Percentiles rank a stretch among this genome's conserved stretches.
These are phyloP conservation scores for Mycena belliarum DNA, from an alignment of 768 basidiomycete genomes.

Conservation along the genomic window DNA sequence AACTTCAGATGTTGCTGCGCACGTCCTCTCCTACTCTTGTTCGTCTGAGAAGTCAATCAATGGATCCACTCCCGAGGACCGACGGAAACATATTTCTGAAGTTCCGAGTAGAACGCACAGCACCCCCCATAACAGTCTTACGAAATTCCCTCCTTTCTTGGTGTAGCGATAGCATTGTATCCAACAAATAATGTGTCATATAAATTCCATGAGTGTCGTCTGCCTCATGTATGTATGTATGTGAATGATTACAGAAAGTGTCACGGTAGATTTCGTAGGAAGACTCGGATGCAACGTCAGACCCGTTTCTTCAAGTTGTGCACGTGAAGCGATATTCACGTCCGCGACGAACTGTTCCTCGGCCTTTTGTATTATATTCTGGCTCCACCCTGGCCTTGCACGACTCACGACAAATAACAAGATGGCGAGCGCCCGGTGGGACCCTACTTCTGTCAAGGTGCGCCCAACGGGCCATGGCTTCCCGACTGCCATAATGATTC, in stretches of 20 bases:
- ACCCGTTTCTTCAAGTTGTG: too few relatives aligned
- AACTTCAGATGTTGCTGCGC: neutral
- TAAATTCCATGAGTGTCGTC: too few relatives aligned
- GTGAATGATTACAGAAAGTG: too few relatives aligned
- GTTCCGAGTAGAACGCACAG: slow-evolving; percentile 4
- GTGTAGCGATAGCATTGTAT: slow-evolving; percentile 20
- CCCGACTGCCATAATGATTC: slow-evolving; percentile 11
- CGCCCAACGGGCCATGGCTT: neutral
- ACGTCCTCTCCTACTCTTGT: slow-evolving; percentile 5
- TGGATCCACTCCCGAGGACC: slow-evolving; percentile 1
- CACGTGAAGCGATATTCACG: neutral
- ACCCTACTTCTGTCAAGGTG: slow-evolving; percentile 40
- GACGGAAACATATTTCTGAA: slow-evolving; percentile 15
- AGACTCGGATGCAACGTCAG: too few relatives aligned
- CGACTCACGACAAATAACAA: slow-evolving; percentile 9
- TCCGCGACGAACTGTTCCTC: neutral
- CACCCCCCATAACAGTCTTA: slow-evolving; percentile 3
- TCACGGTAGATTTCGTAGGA: too few relatives aligned
- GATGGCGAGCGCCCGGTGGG: slow-evolving; percentile 29
- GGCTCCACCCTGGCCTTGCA: slow-evolving; percentile 9
- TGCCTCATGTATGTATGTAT: too few relatives aligned
- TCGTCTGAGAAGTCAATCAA: neutral
- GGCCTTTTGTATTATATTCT: slow-evolving; percentile 9
- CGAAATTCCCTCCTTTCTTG: slow-evolving; percentile 15
- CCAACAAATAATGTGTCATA: too few relatives aligned